A percentile compares a stretch with the other conserved stretches of the same genome.
phyloP scores from a whole-genome alignment of 345 rosid species.

The Acer campestre region DNA sequence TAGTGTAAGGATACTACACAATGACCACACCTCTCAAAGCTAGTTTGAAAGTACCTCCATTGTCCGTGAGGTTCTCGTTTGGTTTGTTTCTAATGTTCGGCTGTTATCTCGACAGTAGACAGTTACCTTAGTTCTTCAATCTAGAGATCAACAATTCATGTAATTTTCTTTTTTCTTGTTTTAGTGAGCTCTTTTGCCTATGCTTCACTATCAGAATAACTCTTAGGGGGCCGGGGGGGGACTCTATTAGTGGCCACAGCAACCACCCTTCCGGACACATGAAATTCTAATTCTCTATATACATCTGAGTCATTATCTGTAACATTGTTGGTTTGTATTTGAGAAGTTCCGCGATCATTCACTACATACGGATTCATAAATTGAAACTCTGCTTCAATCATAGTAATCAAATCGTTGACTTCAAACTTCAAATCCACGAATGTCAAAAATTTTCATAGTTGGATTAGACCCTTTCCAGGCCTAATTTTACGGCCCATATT shows the following conservation, averaged over 20 bases:
- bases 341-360: constrained; percentile 34
- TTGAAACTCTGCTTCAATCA: constrained; percentile 48
- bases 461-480: too few relatives aligned
- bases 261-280: constrained; percentile 71
- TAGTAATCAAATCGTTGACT: constrained; percentile 36
- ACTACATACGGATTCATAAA: constrained; percentile 30
- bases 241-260: constrained; percentile 77
- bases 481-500: too few relatives aligned
- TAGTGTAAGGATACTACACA: background rate
- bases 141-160: background rate
- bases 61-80: constrained; percentile 3
- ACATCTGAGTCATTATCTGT: constrained; percentile 55
- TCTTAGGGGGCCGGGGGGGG: constrained; percentile 49
- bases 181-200: background rate
- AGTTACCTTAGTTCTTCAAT: background rate
- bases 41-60: background rate
- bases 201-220: constrained; percentile 6
- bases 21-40: background rate
- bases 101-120: background rate
- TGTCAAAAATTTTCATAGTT: too few relatives aligned
- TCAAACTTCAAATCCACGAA: too few relatives aligned
- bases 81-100: background rate
- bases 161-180: background rate
- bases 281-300: constrained; percentile 80
- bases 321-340: constrained; percentile 29